Evolutionary conservation across 179 eudicot genomes (phyloP).

Genomic region (Spinacia oleracea): DNA sequence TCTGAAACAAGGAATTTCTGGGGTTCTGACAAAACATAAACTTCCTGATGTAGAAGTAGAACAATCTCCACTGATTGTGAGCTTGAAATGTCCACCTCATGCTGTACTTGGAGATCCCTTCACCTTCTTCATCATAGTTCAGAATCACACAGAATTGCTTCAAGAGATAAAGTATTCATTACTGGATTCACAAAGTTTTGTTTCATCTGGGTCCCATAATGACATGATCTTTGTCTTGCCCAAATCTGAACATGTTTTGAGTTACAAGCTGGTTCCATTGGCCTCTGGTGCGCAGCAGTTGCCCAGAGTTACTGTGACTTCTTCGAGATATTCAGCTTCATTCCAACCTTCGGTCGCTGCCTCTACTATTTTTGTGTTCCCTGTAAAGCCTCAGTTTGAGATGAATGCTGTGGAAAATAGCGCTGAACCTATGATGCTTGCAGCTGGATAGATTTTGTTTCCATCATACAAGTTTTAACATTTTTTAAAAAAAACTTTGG

Average conservation of each 20-base stretch:
- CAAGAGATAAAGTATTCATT: slow-evolving; percentile 86
- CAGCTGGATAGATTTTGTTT: slow-evolving; percentile 35
- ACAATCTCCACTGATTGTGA: slow-evolving; percentile 61
- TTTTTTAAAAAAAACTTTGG: not conserved
- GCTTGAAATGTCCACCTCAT: slow-evolving; percentile 84
- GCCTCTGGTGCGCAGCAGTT: slow-evolving; percentile 74
- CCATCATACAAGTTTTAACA: not conserved
- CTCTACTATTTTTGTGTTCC: slow-evolving; percentile 75
- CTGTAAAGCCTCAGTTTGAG: slow-evolving; percentile 65
- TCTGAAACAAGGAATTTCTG: slow-evolving; percentile 33
- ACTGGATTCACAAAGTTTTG: slow-evolving; percentile 80
- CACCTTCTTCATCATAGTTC: slow-evolving; percentile 59
- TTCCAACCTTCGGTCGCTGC: slow-evolving; percentile 75
- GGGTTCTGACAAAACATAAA: slow-evolving; percentile 62
- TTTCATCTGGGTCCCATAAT: slow-evolving; percentile 74
- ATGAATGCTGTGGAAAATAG: slow-evolving; percentile 20
- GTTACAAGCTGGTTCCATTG: slow-evolving; percentile 82
- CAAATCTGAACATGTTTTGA: slow-evolving; percentile 56
- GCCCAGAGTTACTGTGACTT: slow-evolving; percentile 64
- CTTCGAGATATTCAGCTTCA: slow-evolving; percentile 70
- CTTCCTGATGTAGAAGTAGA: slow-evolving; percentile 79
- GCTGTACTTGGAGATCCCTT: slow-evolving; percentile 85
- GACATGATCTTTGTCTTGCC: slow-evolving; percentile 72
- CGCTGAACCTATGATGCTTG: slow-evolving; percentile 35
- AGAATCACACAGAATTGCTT: slow-evolving; percentile 69